phyloP scores from a whole-genome alignment of 257 asterid species.

The Solanum bukasovii region DNA sequence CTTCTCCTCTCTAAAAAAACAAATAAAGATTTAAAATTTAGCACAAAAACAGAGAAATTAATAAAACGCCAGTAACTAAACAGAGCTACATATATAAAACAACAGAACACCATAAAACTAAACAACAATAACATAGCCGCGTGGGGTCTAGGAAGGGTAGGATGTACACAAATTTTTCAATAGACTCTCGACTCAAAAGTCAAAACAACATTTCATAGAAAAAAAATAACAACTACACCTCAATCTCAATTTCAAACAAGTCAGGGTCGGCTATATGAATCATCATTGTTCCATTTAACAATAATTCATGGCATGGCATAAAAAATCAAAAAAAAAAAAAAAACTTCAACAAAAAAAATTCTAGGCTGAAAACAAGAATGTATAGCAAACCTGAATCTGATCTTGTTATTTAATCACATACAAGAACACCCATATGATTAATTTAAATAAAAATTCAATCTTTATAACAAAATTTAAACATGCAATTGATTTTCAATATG shows the following conservation, averaged over 20 bases:
- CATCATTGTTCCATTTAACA: not conserved
- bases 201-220: not conserved
- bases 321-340: not conserved
- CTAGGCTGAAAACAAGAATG: not conserved
- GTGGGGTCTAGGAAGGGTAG: not conserved
- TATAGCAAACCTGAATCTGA: not conserved
- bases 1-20: not conserved
- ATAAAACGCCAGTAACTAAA: not conserved
- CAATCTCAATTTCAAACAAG: not conserved
- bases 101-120: not conserved
- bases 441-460: not conserved
- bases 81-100: not conserved
- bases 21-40: not conserved
- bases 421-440: not conserved
- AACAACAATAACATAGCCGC: not conserved
- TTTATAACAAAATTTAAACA: not conserved
- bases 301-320: not conserved
- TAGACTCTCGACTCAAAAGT: not conserved
- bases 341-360: not conserved
- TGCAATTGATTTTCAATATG: not conserved
- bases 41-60: not conserved
- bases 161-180: not conserved
- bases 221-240: not conserved
- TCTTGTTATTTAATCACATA: not conserved
- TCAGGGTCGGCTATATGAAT: not conserved